Evolutionary conservation across 2,329 filamentous ascomycete genomes (phyloP).

Genomic region (Exophiala dermatitidis): DNA sequence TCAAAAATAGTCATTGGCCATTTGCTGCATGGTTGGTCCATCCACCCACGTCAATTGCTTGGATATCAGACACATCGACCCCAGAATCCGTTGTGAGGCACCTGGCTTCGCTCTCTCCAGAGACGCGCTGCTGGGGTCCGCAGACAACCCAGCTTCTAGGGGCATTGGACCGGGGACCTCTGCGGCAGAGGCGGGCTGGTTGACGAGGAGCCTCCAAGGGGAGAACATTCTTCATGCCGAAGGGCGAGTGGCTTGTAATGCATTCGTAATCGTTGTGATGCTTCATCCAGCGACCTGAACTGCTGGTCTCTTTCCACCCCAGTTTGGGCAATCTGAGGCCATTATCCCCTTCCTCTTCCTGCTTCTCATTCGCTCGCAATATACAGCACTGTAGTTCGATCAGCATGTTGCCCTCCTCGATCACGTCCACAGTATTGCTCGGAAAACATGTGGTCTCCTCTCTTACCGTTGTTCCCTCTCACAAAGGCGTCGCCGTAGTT

Average conservation of each 20-base stretch:
- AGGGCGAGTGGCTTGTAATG: too few species aligned
- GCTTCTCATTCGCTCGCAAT: constrained; percentile 23
- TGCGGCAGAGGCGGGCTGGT: too few species aligned
- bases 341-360: background rate
- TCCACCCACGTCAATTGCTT: too few species aligned
- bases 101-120: too few species aligned
- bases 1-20: background rate
- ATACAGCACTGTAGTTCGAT: constrained; percentile 20
- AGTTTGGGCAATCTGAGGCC: background rate
- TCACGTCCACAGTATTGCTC: background rate
- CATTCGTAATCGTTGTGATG: background rate
- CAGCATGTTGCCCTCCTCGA: background rate
- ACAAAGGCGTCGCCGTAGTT: constrained; percentile 94
- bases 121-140: too few species aligned
- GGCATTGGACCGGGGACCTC: too few species aligned
- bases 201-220: too few species aligned
- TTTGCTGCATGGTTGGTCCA: background rate
- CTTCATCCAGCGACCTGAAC: background rate
- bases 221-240: too few species aligned
- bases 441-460: background rate
- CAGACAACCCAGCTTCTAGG: too few species aligned
- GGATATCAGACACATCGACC: too few species aligned
- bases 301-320: background rate
- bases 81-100: too few species aligned
- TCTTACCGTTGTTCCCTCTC: constrained; percentile 81